A percentile compares a stretch with the other conserved stretches of the same genome.
phyloP scores from a whole-genome alignment of 768 basidiomycete species.

The Lactifluus pinguis region DNA sequence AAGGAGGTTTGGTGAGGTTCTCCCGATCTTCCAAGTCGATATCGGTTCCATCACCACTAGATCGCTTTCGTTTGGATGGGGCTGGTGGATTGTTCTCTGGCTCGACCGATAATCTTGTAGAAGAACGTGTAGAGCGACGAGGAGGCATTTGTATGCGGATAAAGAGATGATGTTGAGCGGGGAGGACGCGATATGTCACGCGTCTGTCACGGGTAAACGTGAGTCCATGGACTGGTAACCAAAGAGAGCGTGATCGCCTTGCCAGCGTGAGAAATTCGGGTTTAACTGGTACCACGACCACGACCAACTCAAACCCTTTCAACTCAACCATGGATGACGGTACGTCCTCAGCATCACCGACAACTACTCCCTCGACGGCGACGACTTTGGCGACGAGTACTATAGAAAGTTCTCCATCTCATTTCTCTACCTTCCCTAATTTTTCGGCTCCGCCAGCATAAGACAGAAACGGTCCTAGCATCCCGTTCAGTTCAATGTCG shows the following conservation, averaged over 20 bases:
- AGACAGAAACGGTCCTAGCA: conserved; percentile 17
- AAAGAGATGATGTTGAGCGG: background rate
- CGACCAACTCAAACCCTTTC: conserved; percentile 17
- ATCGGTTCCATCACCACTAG: background rate
- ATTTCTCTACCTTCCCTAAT: conserved; percentile 19
- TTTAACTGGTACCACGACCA: conserved; percentile 18
- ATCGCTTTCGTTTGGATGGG: conserved; percentile 16
- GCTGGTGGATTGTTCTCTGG: background rate
- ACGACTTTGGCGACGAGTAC: conserved; percentile 38
- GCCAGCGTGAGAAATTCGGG: background rate
- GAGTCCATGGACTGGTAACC: conserved; percentile 3
- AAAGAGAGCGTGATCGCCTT: background rate
- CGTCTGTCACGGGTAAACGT: conserved; percentile 7
- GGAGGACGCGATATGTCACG: conserved; percentile 17
- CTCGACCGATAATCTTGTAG: conserved; percentile 8
- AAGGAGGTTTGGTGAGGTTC: background rate
- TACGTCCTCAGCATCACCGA: conserved; percentile 76
- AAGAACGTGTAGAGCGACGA: conserved; percentile 19
- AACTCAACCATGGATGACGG: conserved; percentile 52
- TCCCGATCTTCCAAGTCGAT: conserved; percentile 4
- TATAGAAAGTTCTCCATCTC: conserved; percentile 15
- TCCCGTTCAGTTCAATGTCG: conserved; percentile 16
- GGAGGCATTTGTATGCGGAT: conserved; percentile 14
- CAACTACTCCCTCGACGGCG: conserved; percentile 41
- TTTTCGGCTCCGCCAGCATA: conserved; percentile 18